Evolutionary conservation across 2,329 filamentous ascomycete species (phyloP), one percentile per base, ranked within the genome.

Genomic region (Trichothecium roseum): DNA sequence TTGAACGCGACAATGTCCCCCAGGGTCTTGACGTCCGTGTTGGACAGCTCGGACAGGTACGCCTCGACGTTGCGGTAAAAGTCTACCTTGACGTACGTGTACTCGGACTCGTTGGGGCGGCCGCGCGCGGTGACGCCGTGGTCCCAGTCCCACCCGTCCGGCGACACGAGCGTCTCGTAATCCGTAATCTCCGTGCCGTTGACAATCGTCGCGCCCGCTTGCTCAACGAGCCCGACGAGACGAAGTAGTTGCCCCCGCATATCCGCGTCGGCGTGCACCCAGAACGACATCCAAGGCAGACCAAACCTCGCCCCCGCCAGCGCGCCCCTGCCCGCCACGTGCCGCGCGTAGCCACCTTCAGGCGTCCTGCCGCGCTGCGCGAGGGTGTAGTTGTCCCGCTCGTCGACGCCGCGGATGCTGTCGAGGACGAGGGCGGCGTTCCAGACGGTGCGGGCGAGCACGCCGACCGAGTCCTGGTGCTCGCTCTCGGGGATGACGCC

Each of bases 71-170:
- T 64, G 48, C 68, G 69, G 55, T 80, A 81, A 46, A 81, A 81
- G 50, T 83, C 77, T 0, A 78, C 74, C 53, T 84, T 84, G 43
- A 86, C 66, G 33, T 80, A 74, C 0, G 76, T 82, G 55, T 79
- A 85, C 52, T 85, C 81, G 12, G 77, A 84, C 55, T 84, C 74
- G 40, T 85, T 84, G n/a, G 75, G 59, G 46, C 62, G 75, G 3
- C 78, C 77, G 20, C 20, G 10, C 4, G 78, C 69, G 1, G 62
- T 67, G 5, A 45, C 65, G 12, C 80, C 79, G 42, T 74, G 81
- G 46, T 82, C 78, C 70, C 82, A 87, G 53, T 86, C 65, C 81
- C 81, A 87, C n/a, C 78, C 78, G 33, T 70, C 53, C 1, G 74
- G 78, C 22, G 69, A 72, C 10, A 86, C 68, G 17, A 84, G 72